Evolutionary conservation across 2,329 filamentous ascomycete species (phyloP), one percentile per base, ranked within the genome.

Genomic region (Cucurbitaria berberidis): DNA sequence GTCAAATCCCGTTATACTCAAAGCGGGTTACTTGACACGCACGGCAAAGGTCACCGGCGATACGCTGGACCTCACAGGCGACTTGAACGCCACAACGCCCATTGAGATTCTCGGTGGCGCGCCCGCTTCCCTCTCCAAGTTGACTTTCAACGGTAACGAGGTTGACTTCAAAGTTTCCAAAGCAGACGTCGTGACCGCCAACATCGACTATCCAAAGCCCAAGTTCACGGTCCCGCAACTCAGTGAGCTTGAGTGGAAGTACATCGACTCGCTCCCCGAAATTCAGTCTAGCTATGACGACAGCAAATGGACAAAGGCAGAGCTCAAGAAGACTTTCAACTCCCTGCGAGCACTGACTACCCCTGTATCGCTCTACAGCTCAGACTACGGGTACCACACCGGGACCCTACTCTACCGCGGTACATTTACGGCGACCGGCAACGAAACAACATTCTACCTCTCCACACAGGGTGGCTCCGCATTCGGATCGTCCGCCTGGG

Each of bases 311-410:
- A 80, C 80, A 0, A 61, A 67, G 0, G 89, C 89, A 0, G 75
- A 87, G 54, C 77, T 84, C 5, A 78, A 75, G 1, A 80, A 78
- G 2, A 86, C 85, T 1, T 83, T 84, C 67, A 91, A 91, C 70
- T 84, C 82, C 0, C 76, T 79, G 16, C 73, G 75, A 6, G 73
- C 76, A 10, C 75, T 88, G 2, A 81, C 78, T 0, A 92, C 89
- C 0, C 86, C 88, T 0, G 86, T 83, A 0, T 78, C 75, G 2
- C 81, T 93, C 0, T 90, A 88, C 64, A 81, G 81, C 0, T 84
- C 84, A 15, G 89, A 93, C 72, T 93, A 93, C 65, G 89, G 89
- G 21, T 93, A 86, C 73, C 81, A 90, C 69, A 81, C 85, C 0
- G 89, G 89, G 3, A 84, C 83, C 1, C 78, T 92, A 0, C 62